Evolutionary conservation across 345 rosid genomes (phyloP).

Genomic region (Dovyalis caffra): DNA sequence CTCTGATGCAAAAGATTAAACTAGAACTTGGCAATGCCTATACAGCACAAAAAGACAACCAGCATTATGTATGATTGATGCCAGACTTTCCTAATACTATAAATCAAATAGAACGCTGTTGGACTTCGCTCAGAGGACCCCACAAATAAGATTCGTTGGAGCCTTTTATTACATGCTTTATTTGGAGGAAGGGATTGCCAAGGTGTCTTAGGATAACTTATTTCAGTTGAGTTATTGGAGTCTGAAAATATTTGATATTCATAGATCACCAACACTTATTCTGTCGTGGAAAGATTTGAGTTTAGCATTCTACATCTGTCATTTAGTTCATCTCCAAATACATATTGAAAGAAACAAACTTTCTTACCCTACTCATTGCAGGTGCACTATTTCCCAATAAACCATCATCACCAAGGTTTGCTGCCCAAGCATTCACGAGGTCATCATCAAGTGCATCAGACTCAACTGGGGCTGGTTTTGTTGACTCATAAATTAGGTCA

Average conservation of each 20-base stretch:
- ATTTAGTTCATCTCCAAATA: background rate
- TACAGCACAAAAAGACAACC: background rate
- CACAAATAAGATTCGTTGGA: background rate
- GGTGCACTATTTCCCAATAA: slow-evolving; percentile 81
- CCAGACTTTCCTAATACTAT: background rate
- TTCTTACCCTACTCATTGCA: slow-evolving; percentile 85
- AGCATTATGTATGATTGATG: background rate
- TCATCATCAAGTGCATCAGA: slow-evolving; percentile 88
- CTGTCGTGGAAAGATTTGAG: background rate
- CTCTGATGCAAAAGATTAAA: background rate
- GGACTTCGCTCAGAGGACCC: background rate
- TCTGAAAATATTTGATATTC: background rate
- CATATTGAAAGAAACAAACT: background rate
- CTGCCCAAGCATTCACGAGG: slow-evolving; percentile 99
- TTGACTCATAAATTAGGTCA: slow-evolving; percentile 82
- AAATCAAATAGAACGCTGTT: background rate
- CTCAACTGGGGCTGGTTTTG: slow-evolving; percentile 65
- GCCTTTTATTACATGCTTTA: background rate
- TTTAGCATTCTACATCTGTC: background rate
- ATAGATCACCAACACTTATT: background rate
- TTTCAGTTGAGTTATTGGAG: background rate
- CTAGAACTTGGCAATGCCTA: background rate
- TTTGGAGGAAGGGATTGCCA: background rate
- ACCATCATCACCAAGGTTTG: slow-evolving; percentile 95
- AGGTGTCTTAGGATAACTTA: background rate